Conservation (phyloP, 2,329 filamentous ascomycete species). For the Botrytis sinoallii region DNA sequence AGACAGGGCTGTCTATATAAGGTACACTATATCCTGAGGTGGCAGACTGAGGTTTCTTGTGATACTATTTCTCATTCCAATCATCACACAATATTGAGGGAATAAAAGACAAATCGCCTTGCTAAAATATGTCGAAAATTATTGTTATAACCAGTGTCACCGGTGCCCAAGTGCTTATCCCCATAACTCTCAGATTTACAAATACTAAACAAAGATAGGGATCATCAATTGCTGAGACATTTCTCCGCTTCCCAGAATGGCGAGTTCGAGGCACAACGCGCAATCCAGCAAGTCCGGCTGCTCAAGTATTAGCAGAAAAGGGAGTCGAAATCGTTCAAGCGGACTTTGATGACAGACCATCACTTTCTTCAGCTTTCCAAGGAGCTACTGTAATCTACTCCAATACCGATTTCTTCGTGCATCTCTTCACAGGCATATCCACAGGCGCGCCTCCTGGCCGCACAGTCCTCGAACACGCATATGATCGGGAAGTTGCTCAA, state of each 20-base stretch:
- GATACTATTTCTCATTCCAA: not conserved
- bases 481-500: not conserved
- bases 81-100: not conserved
- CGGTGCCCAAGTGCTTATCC: not conserved
- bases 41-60: not conserved
- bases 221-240: not conserved
- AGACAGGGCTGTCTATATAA: not conserved
- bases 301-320: constrained; percentile 38
- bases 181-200: not conserved
- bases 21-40: too few species aligned
- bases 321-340: constrained; percentile 45
- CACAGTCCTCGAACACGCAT: not conserved
- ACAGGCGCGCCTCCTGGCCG: not conserved
- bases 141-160: constrained; percentile 6
- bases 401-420: constrained; percentile 47
- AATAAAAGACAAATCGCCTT: not conserved
- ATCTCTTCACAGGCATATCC: not conserved
- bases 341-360: constrained; percentile 43
- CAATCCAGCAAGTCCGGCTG: constrained; percentile 39
- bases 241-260: not conserved
- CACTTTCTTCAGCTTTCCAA: constrained; percentile 42
- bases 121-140: not conserved
- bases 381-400: constrained; percentile 51
- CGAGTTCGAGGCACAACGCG: constrained; percentile 48
- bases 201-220: not conserved